Evolutionary conservation across 176 grass and related monocot species (phyloP).

Genomic region (Leersia perrieri): DNA sequence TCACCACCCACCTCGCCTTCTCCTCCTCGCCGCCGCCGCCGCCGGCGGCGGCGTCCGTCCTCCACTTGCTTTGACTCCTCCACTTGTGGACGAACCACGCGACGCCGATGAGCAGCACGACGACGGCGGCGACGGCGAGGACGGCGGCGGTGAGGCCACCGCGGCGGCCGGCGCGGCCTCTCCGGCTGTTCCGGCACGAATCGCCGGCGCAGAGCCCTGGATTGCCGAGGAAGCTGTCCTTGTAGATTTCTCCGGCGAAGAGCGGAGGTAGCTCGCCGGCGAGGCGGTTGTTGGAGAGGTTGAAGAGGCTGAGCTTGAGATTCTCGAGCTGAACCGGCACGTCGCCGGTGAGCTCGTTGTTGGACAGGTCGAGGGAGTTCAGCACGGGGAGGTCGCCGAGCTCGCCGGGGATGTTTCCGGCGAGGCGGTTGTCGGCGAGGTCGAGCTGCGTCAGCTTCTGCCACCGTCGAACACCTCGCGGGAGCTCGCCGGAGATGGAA

Average conservation of each 20-base stretch:
- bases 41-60: background rate
- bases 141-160: background rate
- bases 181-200: background rate
- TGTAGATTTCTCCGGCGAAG: constrained; percentile 36
- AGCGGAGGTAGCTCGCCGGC: constrained; percentile 56
- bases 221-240: constrained; percentile 68
- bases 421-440: constrained; percentile 48
- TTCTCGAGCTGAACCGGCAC: constrained; percentile 65
- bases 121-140: background rate
- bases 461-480: constrained; percentile 43
- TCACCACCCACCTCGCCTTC: constrained; percentile 39
- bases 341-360: constrained; percentile 55
- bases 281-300: constrained; percentile 74
- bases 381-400: constrained; percentile 68
- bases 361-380: constrained; percentile 76
- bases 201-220: constrained; percentile 48
- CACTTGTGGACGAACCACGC: constrained; percentile 38
- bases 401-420: constrained; percentile 57
- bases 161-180: background rate
- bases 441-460: constrained; percentile 63
- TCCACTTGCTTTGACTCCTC: background rate
- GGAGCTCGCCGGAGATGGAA: constrained; percentile 57
- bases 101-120: constrained; percentile 38
- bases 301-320: constrained; percentile 66
- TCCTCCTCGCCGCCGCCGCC: too few relatives aligned